A percentile compares a stretch with the other conserved stretches of the same genome.
phyloP scores from a whole-genome alignment of 2,329 filamentous ascomycete genomes.

The Sclerotinia sclerotiorum region DNA sequence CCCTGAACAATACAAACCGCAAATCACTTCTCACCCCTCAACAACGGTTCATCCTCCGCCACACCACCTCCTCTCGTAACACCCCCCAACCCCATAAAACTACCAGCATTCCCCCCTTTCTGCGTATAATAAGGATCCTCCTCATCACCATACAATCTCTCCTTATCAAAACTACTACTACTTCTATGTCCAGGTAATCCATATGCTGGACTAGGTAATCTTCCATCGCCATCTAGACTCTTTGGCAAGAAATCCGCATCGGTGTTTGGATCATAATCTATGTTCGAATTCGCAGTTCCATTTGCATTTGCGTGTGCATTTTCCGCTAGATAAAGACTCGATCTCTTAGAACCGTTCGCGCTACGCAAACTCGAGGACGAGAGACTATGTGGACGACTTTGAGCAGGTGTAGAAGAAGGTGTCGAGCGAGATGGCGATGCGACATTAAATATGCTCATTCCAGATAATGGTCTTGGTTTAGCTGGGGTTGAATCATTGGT shows the following conservation, averaged over 20 bases:
- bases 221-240: slow-evolving; percentile 18
- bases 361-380: not conserved
- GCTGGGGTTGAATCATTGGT: slow-evolving; percentile 11
- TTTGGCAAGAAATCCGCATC: slow-evolving; percentile 17
- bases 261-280: slow-evolving; percentile 20
- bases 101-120: slow-evolving; percentile 4
- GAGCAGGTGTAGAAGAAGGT: not conserved
- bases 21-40: slow-evolving; percentile 14
- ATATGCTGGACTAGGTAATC: slow-evolving; percentile 2
- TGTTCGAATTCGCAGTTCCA: not conserved
- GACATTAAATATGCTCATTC: slow-evolving; percentile 10
- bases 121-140: not conserved
- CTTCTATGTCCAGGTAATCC: not conserved
- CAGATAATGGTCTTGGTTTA: slow-evolving; percentile 16
- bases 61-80: not conserved
- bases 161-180: slow-evolving; percentile 16
- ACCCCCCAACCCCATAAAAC: too few relatives aligned
- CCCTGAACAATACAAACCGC: not conserved
- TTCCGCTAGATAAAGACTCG: not conserved
- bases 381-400: slow-evolving; percentile 14
- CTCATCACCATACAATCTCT: not conserved
- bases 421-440: not conserved
- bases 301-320: not conserved
- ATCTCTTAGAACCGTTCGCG: not conserved
- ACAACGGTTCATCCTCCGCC: slow-evolving; percentile 7